Conservation (phyloP, 163 green algal species). For the Smithsoniella earleae region DNA sequence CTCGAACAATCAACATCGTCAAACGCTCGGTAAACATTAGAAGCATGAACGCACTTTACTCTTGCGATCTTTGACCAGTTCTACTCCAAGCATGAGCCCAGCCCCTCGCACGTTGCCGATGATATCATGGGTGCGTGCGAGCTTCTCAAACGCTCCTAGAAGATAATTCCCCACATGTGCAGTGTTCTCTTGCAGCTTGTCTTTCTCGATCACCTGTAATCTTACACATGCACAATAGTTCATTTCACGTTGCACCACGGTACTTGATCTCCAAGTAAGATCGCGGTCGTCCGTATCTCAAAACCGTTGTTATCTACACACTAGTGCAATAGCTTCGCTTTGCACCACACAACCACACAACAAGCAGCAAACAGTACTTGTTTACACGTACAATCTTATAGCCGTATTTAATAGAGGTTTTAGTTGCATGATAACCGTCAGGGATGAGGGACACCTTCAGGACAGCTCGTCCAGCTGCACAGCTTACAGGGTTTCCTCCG, state of each 20-base stretch:
- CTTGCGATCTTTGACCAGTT: conserved; percentile 82
- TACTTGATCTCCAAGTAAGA: neutral
- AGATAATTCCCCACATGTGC: conserved; percentile 36
- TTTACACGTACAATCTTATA: too few relatives aligned
- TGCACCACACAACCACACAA: too few relatives aligned
- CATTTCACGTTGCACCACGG: neutral
- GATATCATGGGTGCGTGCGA: conserved; percentile 77
- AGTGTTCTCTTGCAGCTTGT: conserved; percentile 68
- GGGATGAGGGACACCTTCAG: conserved; percentile 50
- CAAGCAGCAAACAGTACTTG: too few relatives aligned
- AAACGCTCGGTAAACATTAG: too few relatives aligned
- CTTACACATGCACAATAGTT: conserved; percentile 40
- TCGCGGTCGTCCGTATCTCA: neutral
- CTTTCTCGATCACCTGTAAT: conserved; percentile 68
- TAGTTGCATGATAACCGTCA: too few relatives aligned
- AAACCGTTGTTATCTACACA: too few relatives aligned
- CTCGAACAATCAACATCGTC: too few relatives aligned
- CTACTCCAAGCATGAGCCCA: conserved; percentile 92
- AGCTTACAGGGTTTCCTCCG: conserved; percentile 89
- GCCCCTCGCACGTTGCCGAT: conserved; percentile 88
- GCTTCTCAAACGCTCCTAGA: neutral
- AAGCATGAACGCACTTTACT: conserved; percentile 86
- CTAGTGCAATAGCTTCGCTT: too few relatives aligned
- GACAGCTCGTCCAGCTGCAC: conserved; percentile 79
- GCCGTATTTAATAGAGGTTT: too few relatives aligned